Percentiles rank a stretch among this genome's conserved stretches.
phyloP scores from a whole-genome alignment of 1,284 basidiomycete genomes.

The Porogramme epimiltina region DNA sequence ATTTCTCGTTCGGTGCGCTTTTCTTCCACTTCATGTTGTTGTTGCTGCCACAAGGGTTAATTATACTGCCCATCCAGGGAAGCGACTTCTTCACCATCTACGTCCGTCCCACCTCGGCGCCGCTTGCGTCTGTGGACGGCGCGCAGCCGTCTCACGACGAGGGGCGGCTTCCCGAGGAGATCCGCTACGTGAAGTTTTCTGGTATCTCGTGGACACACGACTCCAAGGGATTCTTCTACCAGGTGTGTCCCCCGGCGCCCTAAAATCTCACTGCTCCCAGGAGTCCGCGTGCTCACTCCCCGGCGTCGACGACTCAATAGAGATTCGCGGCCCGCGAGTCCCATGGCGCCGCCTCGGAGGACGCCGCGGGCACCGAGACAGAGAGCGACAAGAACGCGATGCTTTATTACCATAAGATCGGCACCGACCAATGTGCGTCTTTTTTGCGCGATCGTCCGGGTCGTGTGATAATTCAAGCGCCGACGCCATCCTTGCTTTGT shows the following conservation, averaged over 20 bases:
- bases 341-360: constrained; percentile 51
- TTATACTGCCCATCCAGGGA: too few species aligned
- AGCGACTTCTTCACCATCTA: constrained; percentile 77
- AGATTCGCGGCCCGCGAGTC: constrained; percentile 57
- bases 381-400: constrained; percentile 67
- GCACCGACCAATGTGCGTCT: constrained; percentile 65
- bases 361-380: constrained; percentile 65
- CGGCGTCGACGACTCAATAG: constrained; percentile 38
- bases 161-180: constrained; percentile 60
- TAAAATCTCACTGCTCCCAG: too few species aligned
- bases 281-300: too few species aligned
- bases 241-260: constrained; percentile 55
- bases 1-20: constrained; percentile 65
- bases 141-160: constrained; percentile 47
- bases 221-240: constrained; percentile 83
- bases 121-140: constrained; percentile 46
- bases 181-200: constrained; percentile 80
- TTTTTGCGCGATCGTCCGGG: not conserved
- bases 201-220: constrained; percentile 74
- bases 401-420: constrained; percentile 75
- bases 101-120: constrained; percentile 61
- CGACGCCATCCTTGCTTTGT: too few species aligned
- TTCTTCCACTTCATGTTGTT: constrained; percentile 1
- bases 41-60: too few species aligned
- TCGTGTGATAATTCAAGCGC: constrained; percentile 4